A percentile compares a stretch with the other conserved stretches of the same genome.
phyloP scores from a whole-genome alignment of 305 asterid genomes.

The Solanum chacoense region DNA sequence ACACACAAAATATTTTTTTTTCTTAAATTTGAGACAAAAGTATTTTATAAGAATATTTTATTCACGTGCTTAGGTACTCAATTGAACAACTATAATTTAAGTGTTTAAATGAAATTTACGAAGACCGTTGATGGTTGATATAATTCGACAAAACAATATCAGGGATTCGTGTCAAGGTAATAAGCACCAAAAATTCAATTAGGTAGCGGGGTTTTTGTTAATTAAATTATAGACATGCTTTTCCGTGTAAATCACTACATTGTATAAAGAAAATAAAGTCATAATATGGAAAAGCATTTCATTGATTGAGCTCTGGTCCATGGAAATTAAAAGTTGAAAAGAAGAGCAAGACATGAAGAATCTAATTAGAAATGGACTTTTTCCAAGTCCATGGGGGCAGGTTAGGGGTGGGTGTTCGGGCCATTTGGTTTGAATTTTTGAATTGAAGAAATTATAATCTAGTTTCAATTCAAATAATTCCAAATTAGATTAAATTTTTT shows the following conservation, averaged over 20 bases:
- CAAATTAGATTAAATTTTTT: neutral
- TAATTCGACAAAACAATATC: too few species aligned
- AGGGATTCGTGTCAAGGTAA: too few species aligned
- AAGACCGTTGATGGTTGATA: too few species aligned
- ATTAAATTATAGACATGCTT: neutral
- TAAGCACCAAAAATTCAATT: neutral
- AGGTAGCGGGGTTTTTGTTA: neutral
- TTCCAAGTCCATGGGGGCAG: neutral
- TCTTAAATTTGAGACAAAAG: too few species aligned
- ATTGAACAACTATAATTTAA: too few species aligned
- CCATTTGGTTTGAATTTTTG: neutral
- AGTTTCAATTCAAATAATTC: neutral
- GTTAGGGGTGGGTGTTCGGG: neutral
- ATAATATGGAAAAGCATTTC: neutral
- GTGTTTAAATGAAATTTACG: too few species aligned
- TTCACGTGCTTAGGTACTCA: too few species aligned
- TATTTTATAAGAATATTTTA: too few species aligned
- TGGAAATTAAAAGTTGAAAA: neutral
- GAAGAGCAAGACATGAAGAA: constrained; percentile 34
- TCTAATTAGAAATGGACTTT: constrained; percentile 23
- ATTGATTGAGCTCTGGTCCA: neutral
- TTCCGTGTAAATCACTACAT: neutral
- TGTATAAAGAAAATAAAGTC: neutral
- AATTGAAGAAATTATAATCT: neutral
- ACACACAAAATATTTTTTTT: too few species aligned